A percentile compares a stretch with the other conserved stretches of the same genome.
These are phyloP conservation scores for Fusarium burgessii DNA, from an alignment of 2,329 filamentous ascomycete genomes.

Conservation along the genomic window DNA sequence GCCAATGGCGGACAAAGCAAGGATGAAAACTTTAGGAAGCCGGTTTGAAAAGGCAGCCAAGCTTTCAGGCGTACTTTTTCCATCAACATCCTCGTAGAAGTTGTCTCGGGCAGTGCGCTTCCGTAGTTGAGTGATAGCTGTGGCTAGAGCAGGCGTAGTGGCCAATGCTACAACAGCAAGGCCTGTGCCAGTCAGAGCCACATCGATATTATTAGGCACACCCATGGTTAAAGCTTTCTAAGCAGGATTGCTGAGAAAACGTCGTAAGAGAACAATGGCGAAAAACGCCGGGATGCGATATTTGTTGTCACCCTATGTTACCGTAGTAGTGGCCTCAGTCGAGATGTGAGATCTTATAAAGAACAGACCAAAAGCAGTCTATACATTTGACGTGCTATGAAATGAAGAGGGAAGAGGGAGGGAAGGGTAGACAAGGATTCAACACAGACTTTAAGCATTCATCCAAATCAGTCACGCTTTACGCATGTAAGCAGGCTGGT, in stretches of 20 bases:
- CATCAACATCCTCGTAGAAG: conserved; percentile 77
- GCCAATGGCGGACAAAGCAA: conserved; percentile 66
- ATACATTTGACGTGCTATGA: neutral
- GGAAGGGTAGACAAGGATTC: conserved; percentile 5
- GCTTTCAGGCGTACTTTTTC: conserved; percentile 73
- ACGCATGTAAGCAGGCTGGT: conserved; percentile 34
- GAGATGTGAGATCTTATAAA: neutral
- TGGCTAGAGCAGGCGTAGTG: conserved; percentile 53
- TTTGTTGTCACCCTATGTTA: neutral
- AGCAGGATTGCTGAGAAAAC: neutral
- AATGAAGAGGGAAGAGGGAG: conserved; percentile 1
- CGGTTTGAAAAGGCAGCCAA: conserved; percentile 71
- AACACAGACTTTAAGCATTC: conserved; percentile 20
- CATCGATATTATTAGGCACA: conserved; percentile 21
- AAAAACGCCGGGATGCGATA: conserved; percentile 13
- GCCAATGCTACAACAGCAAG: conserved; percentile 53
- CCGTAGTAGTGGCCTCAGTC: neutral
- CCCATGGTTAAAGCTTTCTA: conserved; percentile 24
- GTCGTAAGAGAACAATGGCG: conserved; percentile 3
- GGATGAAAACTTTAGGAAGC: conserved; percentile 65
- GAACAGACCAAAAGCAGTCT: neutral
- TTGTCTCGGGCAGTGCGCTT: conserved; percentile 55
- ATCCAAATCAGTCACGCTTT: conserved; percentile 20
- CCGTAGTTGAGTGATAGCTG: conserved; percentile 52
- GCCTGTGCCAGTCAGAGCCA: conserved; percentile 50